These are phyloP conservation scores for Solanum gandarillasii DNA, from an alignment of 257 asterid species.

Conservation along the genomic window DNA sequence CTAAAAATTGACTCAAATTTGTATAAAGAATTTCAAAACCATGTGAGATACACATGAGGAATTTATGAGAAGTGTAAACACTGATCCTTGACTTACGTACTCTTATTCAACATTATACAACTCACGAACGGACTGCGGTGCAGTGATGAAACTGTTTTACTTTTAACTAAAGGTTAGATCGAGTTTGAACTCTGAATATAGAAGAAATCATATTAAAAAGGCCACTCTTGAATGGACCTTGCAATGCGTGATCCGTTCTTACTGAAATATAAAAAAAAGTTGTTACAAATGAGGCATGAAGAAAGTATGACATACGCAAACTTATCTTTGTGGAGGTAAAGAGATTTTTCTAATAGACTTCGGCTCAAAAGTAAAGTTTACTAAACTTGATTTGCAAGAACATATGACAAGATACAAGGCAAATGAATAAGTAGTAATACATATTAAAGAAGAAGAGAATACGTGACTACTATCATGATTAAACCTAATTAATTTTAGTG, in stretches of 20 bases:
- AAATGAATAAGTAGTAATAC: not conserved
- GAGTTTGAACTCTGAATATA: rapidly evolving
- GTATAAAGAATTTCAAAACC: conserved; percentile 11
- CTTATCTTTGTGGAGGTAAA: not conserved
- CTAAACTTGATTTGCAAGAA: rapidly evolving
- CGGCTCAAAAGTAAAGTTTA: not conserved
- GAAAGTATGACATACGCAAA: rapidly evolving
- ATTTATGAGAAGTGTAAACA: conserved; percentile 8
- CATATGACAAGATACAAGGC: not conserved
- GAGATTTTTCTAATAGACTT: not conserved
- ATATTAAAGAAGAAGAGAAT: not conserved
- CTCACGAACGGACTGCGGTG: rapidly evolving
- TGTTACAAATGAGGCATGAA: not conserved
- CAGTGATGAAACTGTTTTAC: rapidly evolving
- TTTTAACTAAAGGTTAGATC: too few relatives aligned
- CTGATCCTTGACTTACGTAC: not conserved
- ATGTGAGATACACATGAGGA: conserved; percentile 21
- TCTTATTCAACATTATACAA: not conserved
- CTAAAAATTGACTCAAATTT: conserved; percentile 6
- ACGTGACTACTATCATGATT: not conserved
- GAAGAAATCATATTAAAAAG: rapidly evolving
- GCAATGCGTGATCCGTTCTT: rapidly evolving
- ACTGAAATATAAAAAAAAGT: too few relatives aligned
- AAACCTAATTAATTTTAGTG: not conserved
- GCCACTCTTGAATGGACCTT: too few relatives aligned